Evolutionary conservation across 768 basidiomycete genomes (phyloP), one percentile per base, ranked within the genome.

Genomic region (Rubroboletus satanas): DNA sequence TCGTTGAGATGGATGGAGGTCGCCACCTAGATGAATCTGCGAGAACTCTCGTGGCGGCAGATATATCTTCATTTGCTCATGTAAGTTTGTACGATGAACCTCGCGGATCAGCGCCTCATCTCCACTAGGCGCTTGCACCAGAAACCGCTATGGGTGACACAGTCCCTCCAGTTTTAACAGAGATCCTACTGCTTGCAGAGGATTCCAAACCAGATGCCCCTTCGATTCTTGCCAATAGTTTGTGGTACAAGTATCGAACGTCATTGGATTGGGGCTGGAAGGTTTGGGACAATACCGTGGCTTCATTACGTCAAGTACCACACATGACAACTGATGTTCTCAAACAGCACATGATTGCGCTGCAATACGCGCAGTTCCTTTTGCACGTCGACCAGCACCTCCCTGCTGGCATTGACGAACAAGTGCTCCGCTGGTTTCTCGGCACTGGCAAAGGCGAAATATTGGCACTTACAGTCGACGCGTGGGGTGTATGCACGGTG

Each of bases 211-310:
- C 74, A 0, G 83, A 85, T 54, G 87, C 84, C 6, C 80, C 87
- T 2, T 83, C 84, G 1, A 78, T 80, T 45, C 81, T 93, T 21
- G 90, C 89, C 0, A 87, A 87, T 60, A 79, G 80, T 44, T 74
- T 93, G 14, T 93, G 90, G 90, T 87, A 88, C 69, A 87, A 88
- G 65, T 91, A 91, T 61, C 83, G 87, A 41, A 82, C 81, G 15
- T 81, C 88, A 0, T 63, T 70, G 14, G 81, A 89, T 61, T 91
- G 90, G 88, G 88, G 81, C 2, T 87, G 83, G 83, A 87, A 85
- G 61, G 86, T 87, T 18, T 92, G 90, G 90, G 88, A 91, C 65
- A 91, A 88, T 62, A 83, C 85, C 1, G 77, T 93, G 42, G 82
- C 87, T 7, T 85, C 84, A 49, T 74, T 93, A 42, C 86, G 84